Evolutionary conservation across 352 stramenopile genomes (phyloP), one percentile per base, ranked within the genome.

Genomic region (Globisporangium cystogenes): DNA sequence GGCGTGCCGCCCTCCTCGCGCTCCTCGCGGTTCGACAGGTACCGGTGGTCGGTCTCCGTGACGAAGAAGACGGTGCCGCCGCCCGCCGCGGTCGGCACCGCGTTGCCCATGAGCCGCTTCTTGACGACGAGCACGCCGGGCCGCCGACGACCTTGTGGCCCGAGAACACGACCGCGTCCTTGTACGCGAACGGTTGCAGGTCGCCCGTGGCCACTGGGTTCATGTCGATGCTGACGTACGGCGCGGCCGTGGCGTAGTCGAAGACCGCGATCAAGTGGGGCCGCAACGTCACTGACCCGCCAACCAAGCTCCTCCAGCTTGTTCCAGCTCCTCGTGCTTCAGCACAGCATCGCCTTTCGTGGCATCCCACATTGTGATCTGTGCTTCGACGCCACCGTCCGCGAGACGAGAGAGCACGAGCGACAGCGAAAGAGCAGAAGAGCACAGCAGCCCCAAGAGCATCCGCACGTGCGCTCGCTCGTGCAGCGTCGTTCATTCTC

Each of bases 71-170:
- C 70, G 7, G 67, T 80, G 16, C 69, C 69, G 4, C 74, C 74
- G 49, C 85, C 59, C 14, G 73, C 72, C 12, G 64, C 58, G 11
- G 72, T 81, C 7, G 86, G 85, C 20, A 81, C 68, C 18, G 70
- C 64, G 43, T 86, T 91, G 5, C 36, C 55, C 11, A 92, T 66
- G 16, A 93, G 59, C 2, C 65, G 62, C 84, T 98, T 96, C 64
- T 99, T 99, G 7, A 98, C 70, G 2, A 99, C 79, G 18, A 99
- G 74, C 6, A 99, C 86, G 16, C 96, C 95, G 4, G 84, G 7
- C 96, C 97, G 35, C 96, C 97, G 14, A 98, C 59, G 48, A 99
- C 94, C 70, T 99, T 99, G 80, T 99, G 97, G 3, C 90, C 87
- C 3, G 82, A 98, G 54, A 99, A 88, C 67, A 98, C 98, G 26